phyloP scores from a whole-genome alignment of 2,329 filamentous ascomycete species.

The Aspergillus tamarii region DNA sequence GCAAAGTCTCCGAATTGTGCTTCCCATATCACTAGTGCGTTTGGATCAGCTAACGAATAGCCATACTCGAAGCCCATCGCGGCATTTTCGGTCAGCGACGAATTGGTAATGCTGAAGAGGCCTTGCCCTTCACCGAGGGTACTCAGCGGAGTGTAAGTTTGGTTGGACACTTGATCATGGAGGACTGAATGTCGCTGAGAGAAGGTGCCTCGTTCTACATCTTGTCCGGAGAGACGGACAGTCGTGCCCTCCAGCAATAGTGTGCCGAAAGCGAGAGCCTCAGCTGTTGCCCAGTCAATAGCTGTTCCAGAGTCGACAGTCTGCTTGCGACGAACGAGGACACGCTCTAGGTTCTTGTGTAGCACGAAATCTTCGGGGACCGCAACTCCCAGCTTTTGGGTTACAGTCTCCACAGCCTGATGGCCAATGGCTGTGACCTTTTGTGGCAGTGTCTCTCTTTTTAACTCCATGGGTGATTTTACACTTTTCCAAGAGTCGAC shows the following conservation, averaged over 20 bases:
- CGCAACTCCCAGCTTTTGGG: constrained; percentile 47
- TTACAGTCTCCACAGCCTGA: constrained; percentile 77
- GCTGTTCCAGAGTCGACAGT: constrained; percentile 86
- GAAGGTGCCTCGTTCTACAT: constrained; percentile 99
- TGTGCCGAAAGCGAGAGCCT: constrained; percentile 91
- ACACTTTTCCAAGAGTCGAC: constrained; percentile 99
- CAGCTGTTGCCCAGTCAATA: constrained; percentile 97
- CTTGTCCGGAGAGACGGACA: constrained; percentile 95
- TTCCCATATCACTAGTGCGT: constrained; percentile 98
- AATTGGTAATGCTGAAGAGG: constrained; percentile 96
- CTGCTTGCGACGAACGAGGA: constrained; percentile 85
- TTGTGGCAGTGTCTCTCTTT: constrained; percentile 86
- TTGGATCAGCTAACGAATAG: constrained; percentile 94
- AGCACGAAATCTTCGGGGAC: constrained; percentile 81
- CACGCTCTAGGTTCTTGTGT: constrained; percentile 96
- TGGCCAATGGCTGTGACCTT: constrained; percentile 49
- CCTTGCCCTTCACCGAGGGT: constrained; percentile 88
- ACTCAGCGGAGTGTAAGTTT: constrained; percentile 89
- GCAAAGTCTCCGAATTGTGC: constrained; percentile 99
- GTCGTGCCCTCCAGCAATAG: constrained; percentile 93
- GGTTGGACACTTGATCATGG: constrained; percentile 94
- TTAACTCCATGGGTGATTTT: constrained; percentile 97
- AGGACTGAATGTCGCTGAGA: constrained; percentile 96
- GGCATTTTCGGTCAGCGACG: constrained; percentile 75
- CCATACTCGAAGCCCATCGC: constrained; percentile 96